Base-by-base conservation (phyloP, 169 alveolate species). In the Eimeria brunetti region DNA sequence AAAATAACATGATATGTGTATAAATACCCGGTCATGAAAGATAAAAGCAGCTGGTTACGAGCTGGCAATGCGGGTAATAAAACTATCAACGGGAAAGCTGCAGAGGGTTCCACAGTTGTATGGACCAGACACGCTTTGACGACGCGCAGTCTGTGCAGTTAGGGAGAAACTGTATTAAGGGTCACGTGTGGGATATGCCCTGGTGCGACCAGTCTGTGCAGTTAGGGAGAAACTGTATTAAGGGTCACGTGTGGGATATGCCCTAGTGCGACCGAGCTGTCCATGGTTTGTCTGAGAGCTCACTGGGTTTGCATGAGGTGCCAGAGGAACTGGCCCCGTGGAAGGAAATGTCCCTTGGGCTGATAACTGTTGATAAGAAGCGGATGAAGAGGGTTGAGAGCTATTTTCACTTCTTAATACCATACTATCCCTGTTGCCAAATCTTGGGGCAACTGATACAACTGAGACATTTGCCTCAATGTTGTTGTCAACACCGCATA, bases 231-330 rank as follows among this genome's bases (percentile, higher is more conserved):
- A 33, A n/a, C n/a, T n/a, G n/a, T n/a, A n/a, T n/a, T n/a, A n/a
- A n/a, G n/a, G n/a, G n/a, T n/a, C n/a, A n/a, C n/a, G 41, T 4
- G 38, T 38, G 33, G 53, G 8, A 22, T 12, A 20, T 73, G 53
- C 33, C 18, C 53, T 8, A 18, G 18, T 41, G 20, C 18, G 30
- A 73, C 33, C 56, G 33, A 14, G 33, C 16, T 20, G 38, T 11
- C 3, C 33, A 38, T 38, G 83, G 56, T 38, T 38, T 73, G 83
- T 38, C 56, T 33, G 22, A 38, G 83, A 38, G 30, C 88, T 49
- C 64, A 78, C 88, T 78, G 64, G 67, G 46, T 78, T 44, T 44
- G 64, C 14, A 78, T 44, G 64, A 78, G 41, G 12, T 30, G 60
- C 88, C 64, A 78, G 67, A 51, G 64, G 64, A 18, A 44, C 11